Evolutionary conservation across 768 basidiomycete species (phyloP).

Genomic region (Collybia sp.): DNA sequence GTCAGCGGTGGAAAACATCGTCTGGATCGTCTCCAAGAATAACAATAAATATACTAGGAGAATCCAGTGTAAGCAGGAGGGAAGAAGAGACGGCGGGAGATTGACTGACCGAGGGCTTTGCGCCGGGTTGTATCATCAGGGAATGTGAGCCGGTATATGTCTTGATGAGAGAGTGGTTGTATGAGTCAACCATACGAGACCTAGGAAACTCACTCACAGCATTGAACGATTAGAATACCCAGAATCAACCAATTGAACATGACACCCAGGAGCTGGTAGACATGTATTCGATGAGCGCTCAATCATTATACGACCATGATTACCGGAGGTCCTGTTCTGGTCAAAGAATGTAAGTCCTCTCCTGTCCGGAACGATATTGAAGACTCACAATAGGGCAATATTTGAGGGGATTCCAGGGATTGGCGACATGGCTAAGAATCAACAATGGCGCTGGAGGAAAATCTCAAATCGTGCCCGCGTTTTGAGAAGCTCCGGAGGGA

Average conservation of each 20-base stretch:
- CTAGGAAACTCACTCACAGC: no score
- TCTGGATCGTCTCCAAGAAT: constrained; percentile 14
- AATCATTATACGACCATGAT: no score
- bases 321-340: no score
- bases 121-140: background rate
- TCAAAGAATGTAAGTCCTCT: no score
- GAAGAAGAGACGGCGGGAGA: background rate
- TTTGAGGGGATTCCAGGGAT: no score
- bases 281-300: no score
- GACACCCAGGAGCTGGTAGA: background rate
- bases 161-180: background rate
- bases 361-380: no score
- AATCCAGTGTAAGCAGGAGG: background rate
- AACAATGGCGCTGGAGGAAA: no score
- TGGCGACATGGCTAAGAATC: no score
- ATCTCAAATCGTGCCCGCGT: no score
- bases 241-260: background rate
- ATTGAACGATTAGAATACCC: background rate
- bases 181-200: background rate
- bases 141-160: constrained; percentile 1
- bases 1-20: constrained; percentile 13
- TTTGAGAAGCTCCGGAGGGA: no score
- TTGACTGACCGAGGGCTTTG: background rate
- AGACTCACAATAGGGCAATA: no score
- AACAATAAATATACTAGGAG: constrained; percentile 13